Evolutionary conservation across 2,329 filamentous ascomycete species (phyloP), one percentile per base, ranked within the genome.

Genomic region (Pyricularia grisea): DNA sequence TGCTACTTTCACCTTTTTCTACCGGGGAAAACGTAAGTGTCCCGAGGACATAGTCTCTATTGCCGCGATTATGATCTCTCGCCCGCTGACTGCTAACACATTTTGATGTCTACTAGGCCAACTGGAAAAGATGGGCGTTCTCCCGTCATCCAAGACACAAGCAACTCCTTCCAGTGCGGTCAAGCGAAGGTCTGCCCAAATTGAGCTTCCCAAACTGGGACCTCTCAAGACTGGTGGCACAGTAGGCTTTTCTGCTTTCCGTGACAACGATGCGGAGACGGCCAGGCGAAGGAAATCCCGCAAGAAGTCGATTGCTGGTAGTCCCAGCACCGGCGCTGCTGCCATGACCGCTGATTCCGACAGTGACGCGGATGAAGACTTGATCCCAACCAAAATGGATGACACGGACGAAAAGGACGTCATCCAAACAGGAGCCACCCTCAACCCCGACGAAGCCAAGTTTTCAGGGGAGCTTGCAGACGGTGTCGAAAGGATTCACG

Each of bases 1-100:
- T 80, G 95, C 95, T 4, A 90, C 92, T 10, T 99, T 99, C 78
- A 98, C 96, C 31, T 99, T 99, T 79, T 93, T 98, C 81, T 99
- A 99, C 78, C 88, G 95, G 71, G 95, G 95, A 78, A 92, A 97
- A 77, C 91, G 94, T 96, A 84, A 83, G 93, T 88, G n/a, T 23
- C n/a, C 58, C 11, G 67, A 7, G 55, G 14, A 33, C 12, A 23
- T 25, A 31, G 11, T 72, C 65, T 68, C 50, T 30, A 10, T 65
- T 67, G 17, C 3, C n/a, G 20, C 31, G 31, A 14, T 33, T 4
- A n/a, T n/a, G 63, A 12, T 20, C 14, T 11, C 64, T 66, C 31
- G 17, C 60, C 60, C 14, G 23, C 14, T 28, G 14, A 23, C 10
- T 17, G 25, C 27, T 63, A 63, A 63, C 60, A 17, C 20, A 50